A percentile compares a stretch with the other conserved stretches of the same genome.
Evolutionary conservation across 2,329 filamentous ascomycete species (phyloP).

Genomic region (Colletotrichum brevisporum): DNA sequence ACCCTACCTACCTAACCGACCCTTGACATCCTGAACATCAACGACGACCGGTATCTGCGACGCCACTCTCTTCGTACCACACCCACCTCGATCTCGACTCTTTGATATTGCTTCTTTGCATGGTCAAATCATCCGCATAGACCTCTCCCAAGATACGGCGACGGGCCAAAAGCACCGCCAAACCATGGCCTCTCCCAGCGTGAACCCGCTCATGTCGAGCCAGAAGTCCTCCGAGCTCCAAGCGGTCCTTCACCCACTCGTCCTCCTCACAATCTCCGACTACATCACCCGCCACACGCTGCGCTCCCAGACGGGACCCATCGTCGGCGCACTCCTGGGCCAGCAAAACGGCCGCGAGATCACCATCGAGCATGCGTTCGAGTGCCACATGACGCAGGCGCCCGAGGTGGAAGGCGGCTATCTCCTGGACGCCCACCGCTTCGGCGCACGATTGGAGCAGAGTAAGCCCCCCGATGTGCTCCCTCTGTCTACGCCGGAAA

Average conservation of each 20-base stretch:
- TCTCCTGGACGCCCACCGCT: constrained; percentile 79
- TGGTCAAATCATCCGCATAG: constrained; percentile 9
- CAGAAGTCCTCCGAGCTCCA: constrained; percentile 81
- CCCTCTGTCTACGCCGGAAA: not conserved
- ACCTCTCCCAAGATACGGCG: constrained; percentile 8
- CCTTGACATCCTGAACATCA: constrained; percentile 4
- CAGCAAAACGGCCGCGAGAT: constrained; percentile 92
- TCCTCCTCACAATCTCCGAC: constrained; percentile 96
- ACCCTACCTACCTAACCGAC: too few species aligned
- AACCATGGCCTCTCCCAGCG: constrained; percentile 62
- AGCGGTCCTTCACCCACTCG: constrained; percentile 90
- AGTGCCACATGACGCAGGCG: constrained; percentile 73
- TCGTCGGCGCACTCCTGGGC: constrained; percentile 90
- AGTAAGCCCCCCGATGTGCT: constrained; percentile 67
- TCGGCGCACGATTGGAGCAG: constrained; percentile 83
- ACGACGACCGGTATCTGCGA: not conserved
- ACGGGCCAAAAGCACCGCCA: constrained; percentile 38
- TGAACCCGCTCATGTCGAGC: constrained; percentile 74
- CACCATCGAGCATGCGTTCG: constrained; percentile 93
- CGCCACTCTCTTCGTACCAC: not conserved
- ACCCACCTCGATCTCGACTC: not conserved
- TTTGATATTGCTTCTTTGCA: not conserved
- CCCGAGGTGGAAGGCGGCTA: constrained; percentile 67
- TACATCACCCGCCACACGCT: constrained; percentile 94
- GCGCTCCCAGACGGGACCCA: constrained; percentile 79